phyloP scores from a whole-genome alignment of 2,329 filamentous ascomycete species.

The Phaeosphaeriaceae sp. region DNA sequence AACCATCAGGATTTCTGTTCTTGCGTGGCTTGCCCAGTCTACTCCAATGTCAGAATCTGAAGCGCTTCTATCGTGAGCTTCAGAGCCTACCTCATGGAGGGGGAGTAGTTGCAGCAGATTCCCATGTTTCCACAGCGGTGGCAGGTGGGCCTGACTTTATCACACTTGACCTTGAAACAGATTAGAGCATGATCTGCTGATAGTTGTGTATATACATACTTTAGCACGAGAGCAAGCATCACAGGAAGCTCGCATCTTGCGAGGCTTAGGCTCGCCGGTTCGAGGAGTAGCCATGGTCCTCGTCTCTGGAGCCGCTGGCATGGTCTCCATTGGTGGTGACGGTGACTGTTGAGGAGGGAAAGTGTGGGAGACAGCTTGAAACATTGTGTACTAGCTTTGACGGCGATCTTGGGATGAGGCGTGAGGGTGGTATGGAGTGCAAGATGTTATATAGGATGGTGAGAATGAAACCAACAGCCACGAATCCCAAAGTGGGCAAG shows the following conservation, averaged over 20 bases:
- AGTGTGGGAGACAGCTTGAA: constrained; percentile 38
- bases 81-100: constrained; percentile 46
- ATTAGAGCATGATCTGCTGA: constrained; percentile 10
- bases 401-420: constrained; percentile 19
- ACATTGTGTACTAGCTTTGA: constrained; percentile 30
- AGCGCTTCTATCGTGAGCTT: background rate
- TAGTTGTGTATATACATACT: constrained; percentile 12
- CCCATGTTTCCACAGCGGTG: constrained; percentile 48
- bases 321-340: constrained; percentile 34
- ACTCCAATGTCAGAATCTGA: constrained; percentile 21
- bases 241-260: constrained; percentile 49
- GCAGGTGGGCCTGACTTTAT: constrained; percentile 47
- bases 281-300: constrained; percentile 29
- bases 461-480: constrained; percentile 22
- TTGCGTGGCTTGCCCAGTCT: constrained; percentile 49
- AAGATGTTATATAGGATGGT: constrained; percentile 42
- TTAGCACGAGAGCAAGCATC: constrained; percentile 50
- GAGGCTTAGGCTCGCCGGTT: constrained; percentile 38
- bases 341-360: constrained; percentile 29
- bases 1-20: constrained; percentile 46
- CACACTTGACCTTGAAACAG: constrained; percentile 41
- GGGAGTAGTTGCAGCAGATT: constrained; percentile 51
- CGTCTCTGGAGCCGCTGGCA: constrained; percentile 27
- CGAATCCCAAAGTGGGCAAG: constrained; percentile 18
- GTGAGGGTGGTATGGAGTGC: constrained; percentile 23